Base-by-base conservation (phyloP, 768 basidiomycete species). In the Pleurotus citrinopileatus region DNA sequence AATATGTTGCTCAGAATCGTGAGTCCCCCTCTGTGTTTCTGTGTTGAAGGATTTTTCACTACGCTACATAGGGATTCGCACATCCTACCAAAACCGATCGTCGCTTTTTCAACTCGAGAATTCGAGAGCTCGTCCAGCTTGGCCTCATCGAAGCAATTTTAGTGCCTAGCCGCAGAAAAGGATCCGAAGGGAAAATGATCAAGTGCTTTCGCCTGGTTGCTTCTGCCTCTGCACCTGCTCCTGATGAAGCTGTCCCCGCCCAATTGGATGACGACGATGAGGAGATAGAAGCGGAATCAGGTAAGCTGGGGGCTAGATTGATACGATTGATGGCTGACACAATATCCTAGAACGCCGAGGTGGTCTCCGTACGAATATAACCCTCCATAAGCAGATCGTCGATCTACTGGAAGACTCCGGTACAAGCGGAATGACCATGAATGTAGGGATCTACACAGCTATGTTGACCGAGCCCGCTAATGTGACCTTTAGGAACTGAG, bases 1-100 rank as follows among this genome's bases (percentile, higher is more conserved):
- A 91, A 94, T 55, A 74, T 95, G 64, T 71, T 94, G n/a, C 68
- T 87, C 53, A 82, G 82, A 15, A 79, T 95, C 52, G 93, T 93
- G 62, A 52, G 87, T 66, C 6, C 34, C 15, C 46, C 46, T 20
- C 15, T 20, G 37, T 40, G 32, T 34, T 34, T 34, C 36, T 27
- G 40, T 9, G 17, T 29, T 27, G 22, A 22, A 44, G n/a, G n/a
- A n/a, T n/a, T n/a, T n/a, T 48, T 60, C 7, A 63, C 20, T 42
- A 7, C n/a, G 13, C 10, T 50, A 37, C 50, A 3, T 54, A 94
- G 91, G 91, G 91, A 2, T 91, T 91, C 64, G 60, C 73, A 19
- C 84, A 85, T 64, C 89, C 89, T 27, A 83, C 80, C 3, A 89
- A 85, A 66, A 81, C 82, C 3, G 86, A 92, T 59, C 80, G 91